Conservation (phyloP, 2,329 filamentous ascomycete genomes). For the Pseudogymnoascus sp. region DNA sequence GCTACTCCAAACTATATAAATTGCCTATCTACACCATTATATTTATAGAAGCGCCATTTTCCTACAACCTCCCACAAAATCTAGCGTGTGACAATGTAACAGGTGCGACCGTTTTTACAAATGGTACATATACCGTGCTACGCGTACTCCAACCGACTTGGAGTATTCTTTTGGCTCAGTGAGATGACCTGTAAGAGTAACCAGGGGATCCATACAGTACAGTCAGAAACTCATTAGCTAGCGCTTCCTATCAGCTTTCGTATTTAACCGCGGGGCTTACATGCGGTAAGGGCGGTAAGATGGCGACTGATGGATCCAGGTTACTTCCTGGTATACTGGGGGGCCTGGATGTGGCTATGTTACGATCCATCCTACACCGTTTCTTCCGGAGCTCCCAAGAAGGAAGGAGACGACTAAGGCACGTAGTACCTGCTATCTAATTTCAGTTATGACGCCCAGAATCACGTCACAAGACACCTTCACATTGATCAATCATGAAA, state of each 20-base stretch:
- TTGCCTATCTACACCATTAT: too few species aligned
- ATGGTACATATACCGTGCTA: too few species aligned
- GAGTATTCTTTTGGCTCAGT: too few species aligned
- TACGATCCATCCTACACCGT: neutral
- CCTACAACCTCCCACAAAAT: too few species aligned
- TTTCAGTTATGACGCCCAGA: neutral
- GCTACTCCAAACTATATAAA: too few species aligned
- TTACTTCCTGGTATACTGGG: neutral
- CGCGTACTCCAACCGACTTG: too few species aligned
- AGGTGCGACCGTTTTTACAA: too few species aligned
- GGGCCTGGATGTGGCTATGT: neutral
- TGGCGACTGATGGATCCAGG: neutral
- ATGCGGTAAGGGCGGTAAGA: neutral
- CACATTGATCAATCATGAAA: neutral
- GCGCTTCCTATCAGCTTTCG: neutral
- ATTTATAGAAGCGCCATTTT: too few species aligned
- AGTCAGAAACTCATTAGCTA: neutral
- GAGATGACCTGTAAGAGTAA: neutral
- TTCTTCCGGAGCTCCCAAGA: neutral
- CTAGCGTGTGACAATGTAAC: too few species aligned
- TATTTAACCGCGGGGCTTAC: neutral
- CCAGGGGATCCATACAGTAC: too few species aligned
- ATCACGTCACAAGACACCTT: neutral
- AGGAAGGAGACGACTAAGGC: neutral
- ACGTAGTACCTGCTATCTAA: neutral